phyloP scores from a whole-genome alignment of 1,139 yeast genomes.

The Entelexis sorbosivorans region DNA sequence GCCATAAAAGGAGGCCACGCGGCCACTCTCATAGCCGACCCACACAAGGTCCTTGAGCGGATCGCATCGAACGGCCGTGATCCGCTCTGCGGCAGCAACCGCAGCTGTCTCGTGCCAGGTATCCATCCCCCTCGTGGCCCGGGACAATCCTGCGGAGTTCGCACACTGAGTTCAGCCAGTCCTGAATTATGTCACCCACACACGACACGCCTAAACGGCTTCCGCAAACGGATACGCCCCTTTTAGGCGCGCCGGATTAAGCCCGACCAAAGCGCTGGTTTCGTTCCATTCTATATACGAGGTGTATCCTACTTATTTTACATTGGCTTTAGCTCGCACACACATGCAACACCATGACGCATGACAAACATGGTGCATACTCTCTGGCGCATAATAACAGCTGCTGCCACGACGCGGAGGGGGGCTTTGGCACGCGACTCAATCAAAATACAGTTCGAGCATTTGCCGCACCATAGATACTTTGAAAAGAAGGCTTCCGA shows the following conservation, averaged over 20 bases:
- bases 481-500: slow-evolving; percentile 46
- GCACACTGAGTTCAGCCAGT: background rate
- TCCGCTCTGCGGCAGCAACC: slow-evolving; percentile 1
- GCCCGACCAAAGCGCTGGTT: background rate
- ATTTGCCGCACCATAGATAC: slow-evolving; percentile 60
- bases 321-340: background rate
- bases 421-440: too few species aligned
- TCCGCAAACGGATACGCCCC: too few species aligned
- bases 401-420: too few species aligned
- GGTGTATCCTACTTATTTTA: too few species aligned
- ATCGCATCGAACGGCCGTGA: slow-evolving; percentile 35
- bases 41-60: slow-evolving; percentile 62
- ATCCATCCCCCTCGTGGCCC: slow-evolving; percentile 9
- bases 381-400: too few species aligned
- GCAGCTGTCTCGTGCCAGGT: slow-evolving; percentile 18
- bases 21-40: slow-evolving; percentile 63
- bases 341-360: background rate
- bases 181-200: slow-evolving; percentile 3
- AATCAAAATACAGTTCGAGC: slow-evolving; percentile 53
- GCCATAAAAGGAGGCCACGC: slow-evolving; percentile 39
- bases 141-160: background rate
- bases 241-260: too few species aligned
- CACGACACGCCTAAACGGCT: background rate
- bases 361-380: too few species aligned
- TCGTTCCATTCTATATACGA: background rate